These are phyloP conservation scores for Climacium dendroides DNA, from an alignment of 225 moss, liverwort and hornwort genomes.

Conservation along the genomic window DNA sequence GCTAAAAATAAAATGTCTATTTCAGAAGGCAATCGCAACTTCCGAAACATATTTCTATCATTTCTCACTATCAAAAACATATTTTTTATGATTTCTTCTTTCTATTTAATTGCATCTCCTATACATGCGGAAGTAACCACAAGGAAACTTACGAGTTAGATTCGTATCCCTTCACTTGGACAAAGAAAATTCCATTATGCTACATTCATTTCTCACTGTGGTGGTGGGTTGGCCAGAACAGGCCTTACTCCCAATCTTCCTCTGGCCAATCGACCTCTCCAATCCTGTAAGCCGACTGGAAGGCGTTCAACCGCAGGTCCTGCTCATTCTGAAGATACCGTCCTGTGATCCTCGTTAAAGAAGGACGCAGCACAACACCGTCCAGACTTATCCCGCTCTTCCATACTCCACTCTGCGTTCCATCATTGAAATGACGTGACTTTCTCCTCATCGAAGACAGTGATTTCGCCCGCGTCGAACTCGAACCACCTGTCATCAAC, in stretches of 20 bases:
- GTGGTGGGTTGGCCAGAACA: not conserved
- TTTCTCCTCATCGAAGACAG: not conserved
- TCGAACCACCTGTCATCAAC: conserved; percentile 17
- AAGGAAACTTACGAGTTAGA: not conserved
- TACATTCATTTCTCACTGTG: not conserved
- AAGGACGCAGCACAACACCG: conserved; percentile 14
- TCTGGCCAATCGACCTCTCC: not conserved
- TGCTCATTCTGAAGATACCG: not conserved
- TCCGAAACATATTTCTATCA: not conserved
- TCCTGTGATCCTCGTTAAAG: conserved; percentile 1
- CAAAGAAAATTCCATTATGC: not conserved
- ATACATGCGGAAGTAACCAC: not conserved
- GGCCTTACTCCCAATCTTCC: not conserved
- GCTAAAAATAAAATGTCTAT: not conserved
- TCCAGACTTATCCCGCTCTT: conserved; percentile 8
- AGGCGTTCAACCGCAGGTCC: not conserved
- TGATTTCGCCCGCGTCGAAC: conserved; percentile 21
- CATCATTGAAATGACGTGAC: not conserved
- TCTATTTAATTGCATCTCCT: not conserved
- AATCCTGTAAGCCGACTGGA: not conserved
- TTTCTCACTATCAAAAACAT: not conserved
- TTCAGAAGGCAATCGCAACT: not conserved
- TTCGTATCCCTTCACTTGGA: not conserved
- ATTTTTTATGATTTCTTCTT: not conserved
- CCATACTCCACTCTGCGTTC: not conserved